Percentiles rank a stretch among this genome's conserved stretches.
Conservation (phyloP, 139 green algal genomes). For the Chlamydomonas sp. region DNA sequence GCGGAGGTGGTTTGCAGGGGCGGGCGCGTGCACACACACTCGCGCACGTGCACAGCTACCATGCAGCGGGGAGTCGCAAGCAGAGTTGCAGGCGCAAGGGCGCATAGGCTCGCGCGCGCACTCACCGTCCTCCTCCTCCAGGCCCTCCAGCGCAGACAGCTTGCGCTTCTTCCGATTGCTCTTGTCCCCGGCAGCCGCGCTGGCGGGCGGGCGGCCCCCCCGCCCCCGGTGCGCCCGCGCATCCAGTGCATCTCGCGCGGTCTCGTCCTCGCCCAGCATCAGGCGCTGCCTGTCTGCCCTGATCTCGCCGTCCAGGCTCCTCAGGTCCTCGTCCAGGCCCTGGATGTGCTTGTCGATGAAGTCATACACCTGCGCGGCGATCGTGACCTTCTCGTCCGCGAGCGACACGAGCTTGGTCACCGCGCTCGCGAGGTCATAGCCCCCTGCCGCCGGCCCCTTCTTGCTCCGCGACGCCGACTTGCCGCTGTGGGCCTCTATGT, state of each 20-base stretch:
- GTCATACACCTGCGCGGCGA: conserved; percentile 73
- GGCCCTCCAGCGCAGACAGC: no score
- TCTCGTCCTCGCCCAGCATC: conserved; percentile 43
- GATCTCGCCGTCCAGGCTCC: conserved; percentile 56
- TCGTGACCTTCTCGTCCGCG: conserved; percentile 34
- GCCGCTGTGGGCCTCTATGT: conserved; percentile 17
- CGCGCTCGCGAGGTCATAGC: conserved; percentile 11
- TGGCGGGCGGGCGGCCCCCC: neutral
- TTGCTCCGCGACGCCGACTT: neutral
- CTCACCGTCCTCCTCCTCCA: no score
- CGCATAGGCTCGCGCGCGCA: no score
- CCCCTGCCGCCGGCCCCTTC: neutral
- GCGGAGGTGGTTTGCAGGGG: no score
- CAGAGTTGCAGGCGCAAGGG: no score
- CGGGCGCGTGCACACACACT: no score
- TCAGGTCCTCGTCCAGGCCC: conserved; percentile 51
- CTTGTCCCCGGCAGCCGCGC: no score
- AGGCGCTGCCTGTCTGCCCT: conserved; percentile 41
- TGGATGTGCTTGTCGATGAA: conserved; percentile 74
- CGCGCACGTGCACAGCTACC: no score
- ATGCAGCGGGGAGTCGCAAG: no score
- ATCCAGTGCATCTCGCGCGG: conserved; percentile 19
- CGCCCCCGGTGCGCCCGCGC: conserved; percentile 12
- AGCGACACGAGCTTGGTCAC: conserved; percentile 16
- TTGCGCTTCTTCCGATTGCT: no score